These are phyloP conservation scores for Colletotrichum sp. DNA, from an alignment of 2,329 filamentous ascomycete genomes.

Conservation along the genomic window DNA sequence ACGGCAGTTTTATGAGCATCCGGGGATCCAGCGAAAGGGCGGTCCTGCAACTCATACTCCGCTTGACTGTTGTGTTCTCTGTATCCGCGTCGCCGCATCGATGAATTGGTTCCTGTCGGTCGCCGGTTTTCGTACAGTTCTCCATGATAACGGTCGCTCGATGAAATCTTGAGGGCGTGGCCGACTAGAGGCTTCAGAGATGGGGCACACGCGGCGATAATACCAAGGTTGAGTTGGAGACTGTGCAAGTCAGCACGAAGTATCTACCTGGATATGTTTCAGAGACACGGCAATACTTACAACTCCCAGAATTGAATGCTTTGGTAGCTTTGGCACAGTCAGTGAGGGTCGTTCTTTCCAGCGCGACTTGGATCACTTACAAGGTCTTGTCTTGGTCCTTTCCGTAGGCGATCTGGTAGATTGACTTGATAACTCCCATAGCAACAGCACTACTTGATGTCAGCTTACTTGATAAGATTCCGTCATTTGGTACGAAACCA, in stretches of 20 bases:
- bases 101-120: not conserved
- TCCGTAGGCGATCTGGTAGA: constrained; percentile 32
- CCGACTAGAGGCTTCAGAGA: constrained; percentile 40
- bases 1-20: not conserved
- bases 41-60: not conserved
- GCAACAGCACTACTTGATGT: constrained; percentile 34
- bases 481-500: not conserved
- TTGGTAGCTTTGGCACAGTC: not conserved
- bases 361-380: not conserved
- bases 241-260: constrained; percentile 33
- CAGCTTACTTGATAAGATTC: not conserved
- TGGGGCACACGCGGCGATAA: constrained; percentile 23
- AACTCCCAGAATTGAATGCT: not conserved
- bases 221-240: not conserved
- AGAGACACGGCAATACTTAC: not conserved
- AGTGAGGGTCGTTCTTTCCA: fast-evolving
- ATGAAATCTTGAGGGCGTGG: constrained; percentile 29
- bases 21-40: not conserved
- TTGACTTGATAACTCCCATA: constrained; percentile 41
- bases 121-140: not conserved
- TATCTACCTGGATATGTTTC: constrained; percentile 19
- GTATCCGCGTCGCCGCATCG: constrained; percentile 2
- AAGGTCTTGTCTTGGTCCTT: not conserved
- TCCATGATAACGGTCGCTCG: constrained; percentile 7
- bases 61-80: not conserved